Base-by-base conservation (phyloP, 352 stramenopile species). In the Phytophthora brassicae region DNA sequence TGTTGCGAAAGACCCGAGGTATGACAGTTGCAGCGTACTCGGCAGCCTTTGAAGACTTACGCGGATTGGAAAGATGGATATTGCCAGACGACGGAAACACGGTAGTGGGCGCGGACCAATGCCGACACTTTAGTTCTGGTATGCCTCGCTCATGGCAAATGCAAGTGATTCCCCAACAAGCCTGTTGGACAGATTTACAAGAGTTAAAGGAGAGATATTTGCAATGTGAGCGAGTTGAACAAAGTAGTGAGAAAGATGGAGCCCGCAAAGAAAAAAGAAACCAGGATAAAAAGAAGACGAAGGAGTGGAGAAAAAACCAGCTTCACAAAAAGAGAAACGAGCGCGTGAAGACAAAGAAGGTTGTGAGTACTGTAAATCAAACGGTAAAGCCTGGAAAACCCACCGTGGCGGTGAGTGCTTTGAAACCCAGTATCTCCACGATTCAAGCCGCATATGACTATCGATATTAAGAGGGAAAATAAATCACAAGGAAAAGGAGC, bases 81-180 rank as follows among this genome's bases (percentile, higher is more conserved):
- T 12, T 4, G 8, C 7, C 11, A 12, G 54, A 55, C 19, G 22
- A 41, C 31, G 50, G 50, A 8, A 39, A n/a, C 6, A 0, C 14
- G 1, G 42, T 39, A 16, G 24, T 5, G 7, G 12, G 6, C 9
- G 38, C 14, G 11, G 17, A 41, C 17, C 6, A 41, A 17, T 49
- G 38, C n/a, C 6, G 36, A 7, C 29, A 49, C 6, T 49, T 42
- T 17, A 49, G 38, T 57, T 24, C 36, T 0, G 50, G 50, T 13
- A 57, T 57, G 50, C 50, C 50, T 11, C 36, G 24, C 13, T n/a
- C 17, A 12, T 57, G 50, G 50, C 36, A 57, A 39, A 26, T 47
- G 24, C n/a, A 33, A 7, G 38, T 57, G n/a, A 17, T 57, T 4
- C 39, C 36, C 0, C 38, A 57, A 7, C 36, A 16, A 12, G 11